Conservation (phyloP, 257 asterid genomes). For the Ligustrum vulgare region DNA sequence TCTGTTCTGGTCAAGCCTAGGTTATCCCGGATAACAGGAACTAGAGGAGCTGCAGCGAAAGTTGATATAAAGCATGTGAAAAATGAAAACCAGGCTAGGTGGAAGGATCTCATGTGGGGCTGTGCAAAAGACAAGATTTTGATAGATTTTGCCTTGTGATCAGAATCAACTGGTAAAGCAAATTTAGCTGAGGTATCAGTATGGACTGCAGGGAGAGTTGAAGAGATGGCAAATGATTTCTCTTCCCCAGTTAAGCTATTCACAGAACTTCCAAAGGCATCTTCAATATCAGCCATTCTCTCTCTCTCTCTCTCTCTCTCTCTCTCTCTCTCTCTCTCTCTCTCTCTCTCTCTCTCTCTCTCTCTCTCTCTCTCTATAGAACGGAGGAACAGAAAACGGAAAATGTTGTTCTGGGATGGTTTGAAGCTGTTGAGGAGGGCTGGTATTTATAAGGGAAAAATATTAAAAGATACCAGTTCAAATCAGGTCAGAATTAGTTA, state of each 20-base stretch:
- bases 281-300: background rate
- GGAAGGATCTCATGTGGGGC: slow-evolving; percentile 54
- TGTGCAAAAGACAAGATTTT: slow-evolving; percentile 33
- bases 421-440: background rate
- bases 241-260: background rate
- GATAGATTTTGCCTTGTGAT: slow-evolving; percentile 37
- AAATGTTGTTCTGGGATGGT: background rate
- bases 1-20: slow-evolving; percentile 38
- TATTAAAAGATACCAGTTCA: no score
- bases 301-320: background rate
- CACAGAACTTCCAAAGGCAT: background rate
- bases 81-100: slow-evolving; percentile 48
- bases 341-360: no score
- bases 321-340: no score
- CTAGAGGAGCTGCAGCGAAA: slow-evolving; percentile 42
- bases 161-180: slow-evolving; percentile 38
- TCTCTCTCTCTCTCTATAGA: no score
- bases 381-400: background rate
- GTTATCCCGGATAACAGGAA: slow-evolving; percentile 46
- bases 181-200: slow-evolving; percentile 13
- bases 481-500: no score
- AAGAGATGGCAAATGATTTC: background rate
- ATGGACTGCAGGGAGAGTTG: background rate
- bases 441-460: no score
- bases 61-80: slow-evolving; percentile 47